Evolutionary conservation across 2,329 filamentous ascomycete species (phyloP), one percentile per base, ranked within the genome.

Genomic region (Fusarium goolgardi): DNA sequence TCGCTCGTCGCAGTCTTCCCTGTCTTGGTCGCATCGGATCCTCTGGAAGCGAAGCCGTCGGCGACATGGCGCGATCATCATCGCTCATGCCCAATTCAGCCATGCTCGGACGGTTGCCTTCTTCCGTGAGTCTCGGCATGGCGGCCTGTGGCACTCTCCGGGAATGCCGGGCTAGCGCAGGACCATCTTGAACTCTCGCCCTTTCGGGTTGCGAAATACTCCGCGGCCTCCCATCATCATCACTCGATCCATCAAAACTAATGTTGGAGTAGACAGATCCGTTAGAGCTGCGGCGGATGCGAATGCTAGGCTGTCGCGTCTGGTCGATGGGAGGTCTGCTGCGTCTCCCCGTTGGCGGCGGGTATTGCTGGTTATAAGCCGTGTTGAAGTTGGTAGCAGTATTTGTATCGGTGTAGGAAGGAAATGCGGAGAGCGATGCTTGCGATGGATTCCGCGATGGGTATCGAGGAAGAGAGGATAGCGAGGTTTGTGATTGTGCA

Each of bases 41-140:
- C 18, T 72, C 71, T 1, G 78, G 75, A 12, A 77, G 55, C 7
- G 78, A 77, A 7, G 53, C 65, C 1, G 69, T 50, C 0, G 77
- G 75, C 5, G 76, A 76, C 5, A 74, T 55, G 2, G 73, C 67
- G 3, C 32, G 23, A 18, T 59, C 54, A 10, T 57, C 45, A 44
- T 55, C 55, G 0, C 58, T 46, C 3, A 76, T 43, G 1, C 74
- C 76, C 31, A 81, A 59, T 40, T 81, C 79, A 3, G 76, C 73
- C 57, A 79, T 70, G 16, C 73, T 79, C 3, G 79, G 79, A 0
- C 79, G 73, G 0, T 63, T 56, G 11, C 79, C 78, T 61, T 81
- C 79, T 41, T 81, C 79, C 0, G 79, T 81, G 45, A 81, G 67
- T 39, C 79, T 77, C 15, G 79, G 79, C 71, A 81, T 66, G 35